A percentile compares a stretch with the other conserved stretches of the same genome.
phyloP scores from a whole-genome alignment of 352 stramenopile species.

The Pythium brachiatum region DNA sequence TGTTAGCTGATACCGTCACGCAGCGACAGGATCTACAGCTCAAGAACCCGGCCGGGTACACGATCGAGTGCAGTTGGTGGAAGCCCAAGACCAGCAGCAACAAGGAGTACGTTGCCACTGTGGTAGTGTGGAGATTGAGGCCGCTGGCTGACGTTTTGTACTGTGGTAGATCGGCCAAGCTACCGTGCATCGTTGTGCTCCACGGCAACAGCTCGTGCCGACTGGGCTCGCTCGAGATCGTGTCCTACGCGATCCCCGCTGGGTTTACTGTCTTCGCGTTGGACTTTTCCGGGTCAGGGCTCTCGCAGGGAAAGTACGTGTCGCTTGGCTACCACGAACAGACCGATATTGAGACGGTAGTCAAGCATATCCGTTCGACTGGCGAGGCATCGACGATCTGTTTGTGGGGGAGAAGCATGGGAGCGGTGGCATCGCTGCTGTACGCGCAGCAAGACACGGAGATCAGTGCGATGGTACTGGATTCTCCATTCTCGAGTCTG shows the following conservation, averaged over 20 bases:
- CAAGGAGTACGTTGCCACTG: slow-evolving; percentile 24
- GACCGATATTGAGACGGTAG: slow-evolving; percentile 64
- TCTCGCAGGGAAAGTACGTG: slow-evolving; percentile 81
- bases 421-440: slow-evolving; percentile 66
- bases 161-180: slow-evolving; percentile 31
- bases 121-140: neutral
- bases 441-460: slow-evolving; percentile 53
- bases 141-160: neutral
- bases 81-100: slow-evolving; percentile 42
- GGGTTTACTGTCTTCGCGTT: slow-evolving; percentile 83
- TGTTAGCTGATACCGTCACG: slow-evolving; percentile 59
- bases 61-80: slow-evolving; percentile 87
- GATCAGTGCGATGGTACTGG: slow-evolving; percentile 79
- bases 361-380: slow-evolving; percentile 61
- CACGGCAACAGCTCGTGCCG: slow-evolving; percentile 84
- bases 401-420: slow-evolving; percentile 81
- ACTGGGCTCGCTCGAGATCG: slow-evolving; percentile 68
- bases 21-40: slow-evolving; percentile 70
- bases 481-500: slow-evolving; percentile 81
- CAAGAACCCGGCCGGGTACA: slow-evolving; percentile 68
- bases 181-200: slow-evolving; percentile 76
- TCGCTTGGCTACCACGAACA: slow-evolving; percentile 80
- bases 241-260: slow-evolving; percentile 69
- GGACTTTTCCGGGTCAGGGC: slow-evolving; percentile 73
- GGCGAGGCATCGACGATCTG: slow-evolving; percentile 57